Evolutionary conservation across 306 rosid genomes (phyloP), one percentile per base, ranked within the genome.

Genomic region (Castanopsis chinensis): DNA sequence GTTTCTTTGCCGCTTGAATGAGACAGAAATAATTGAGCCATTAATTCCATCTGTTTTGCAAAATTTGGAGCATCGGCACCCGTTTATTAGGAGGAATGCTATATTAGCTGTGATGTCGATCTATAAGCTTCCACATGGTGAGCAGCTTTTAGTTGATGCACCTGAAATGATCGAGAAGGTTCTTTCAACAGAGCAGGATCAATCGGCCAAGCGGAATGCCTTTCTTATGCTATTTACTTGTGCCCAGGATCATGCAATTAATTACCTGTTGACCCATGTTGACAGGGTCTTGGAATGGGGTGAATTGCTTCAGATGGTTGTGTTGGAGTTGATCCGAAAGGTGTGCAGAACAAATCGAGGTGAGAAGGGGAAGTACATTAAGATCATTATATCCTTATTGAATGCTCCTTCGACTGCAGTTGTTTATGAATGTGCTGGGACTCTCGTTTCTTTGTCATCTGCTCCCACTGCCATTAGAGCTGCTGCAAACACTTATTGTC

Each of bases 391-490:
- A 9, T 73, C 96, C 0, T 81, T 96, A 80, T 74, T 91, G 79
- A 88, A 75, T 85, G 94, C 89, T 1, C 88, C 89, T 18, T 96
- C 99, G 0, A 86, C 94, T 70, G 99, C 99, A 1, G 99, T 96
- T 51, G 78, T 88, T 59, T 96, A 89, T 27, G 99, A 96, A 75
- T 96, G 98, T 77, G 99, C 99, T 0, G 72, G 97, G 3, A 96
- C 99, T 0, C 98, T 96, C 15, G 99, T 96, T 35, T 93, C 99
- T 0, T 82, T 96, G 25, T 93, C 98, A 10, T 93, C 98, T 0
- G 99, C 99, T 3, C 99, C 98, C 0, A 96, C 99, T 0, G 99
- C 99, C 4, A 92, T 96, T 72, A 78, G 93, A 21, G 99, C 97
- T 8, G 99, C 99, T 0, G 97, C 99, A 2, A 85, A 75, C 53